These are phyloP conservation scores for Gossypium arboreum DNA, from an alignment of 345 rosid genomes.

Conservation along the genomic window DNA sequence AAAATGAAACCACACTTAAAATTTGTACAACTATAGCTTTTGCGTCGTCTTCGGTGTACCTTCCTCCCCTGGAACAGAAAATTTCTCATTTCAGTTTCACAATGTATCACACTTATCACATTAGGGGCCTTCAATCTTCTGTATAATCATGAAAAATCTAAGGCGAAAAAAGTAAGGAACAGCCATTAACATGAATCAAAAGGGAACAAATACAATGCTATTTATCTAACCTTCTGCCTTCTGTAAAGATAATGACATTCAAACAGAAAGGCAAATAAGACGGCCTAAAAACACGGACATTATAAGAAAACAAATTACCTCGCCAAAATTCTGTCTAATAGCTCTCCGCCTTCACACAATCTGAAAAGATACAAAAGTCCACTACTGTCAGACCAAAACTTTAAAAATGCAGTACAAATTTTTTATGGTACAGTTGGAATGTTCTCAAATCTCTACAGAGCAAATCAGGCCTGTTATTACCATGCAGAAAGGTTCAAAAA, in stretches of 20 bases:
- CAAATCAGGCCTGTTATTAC: background rate
- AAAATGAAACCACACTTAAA: conserved; percentile 70
- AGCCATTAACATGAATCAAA: background rate
- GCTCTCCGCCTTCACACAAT: conserved; percentile 86
- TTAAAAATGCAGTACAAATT: background rate
- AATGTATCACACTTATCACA: background rate
- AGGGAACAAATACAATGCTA: background rate
- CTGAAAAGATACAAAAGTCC: conserved; percentile 34
- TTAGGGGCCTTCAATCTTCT: background rate
- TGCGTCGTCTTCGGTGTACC: conserved; percentile 76
- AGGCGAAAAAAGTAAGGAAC: background rate
- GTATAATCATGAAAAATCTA: background rate
- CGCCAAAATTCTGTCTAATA: conserved; percentile 77
- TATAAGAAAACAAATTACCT: conserved; percentile 32
- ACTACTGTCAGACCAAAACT: conserved; percentile 13
- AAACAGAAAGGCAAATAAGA: background rate
- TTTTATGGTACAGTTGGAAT: background rate
- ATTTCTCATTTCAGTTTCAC: conserved; percentile 11
- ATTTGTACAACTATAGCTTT: conserved; percentile 68
- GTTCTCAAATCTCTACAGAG: background rate
- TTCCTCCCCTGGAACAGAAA: conserved; percentile 56
- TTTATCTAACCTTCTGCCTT: background rate
- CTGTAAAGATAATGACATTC: background rate
- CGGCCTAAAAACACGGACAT: background rate
- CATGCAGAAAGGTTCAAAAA: background rate